These are phyloP conservation scores for Aspergillus nanangensis DNA, from an alignment of 495 filamentous ascomycete genomes.

Conservation along the genomic window DNA sequence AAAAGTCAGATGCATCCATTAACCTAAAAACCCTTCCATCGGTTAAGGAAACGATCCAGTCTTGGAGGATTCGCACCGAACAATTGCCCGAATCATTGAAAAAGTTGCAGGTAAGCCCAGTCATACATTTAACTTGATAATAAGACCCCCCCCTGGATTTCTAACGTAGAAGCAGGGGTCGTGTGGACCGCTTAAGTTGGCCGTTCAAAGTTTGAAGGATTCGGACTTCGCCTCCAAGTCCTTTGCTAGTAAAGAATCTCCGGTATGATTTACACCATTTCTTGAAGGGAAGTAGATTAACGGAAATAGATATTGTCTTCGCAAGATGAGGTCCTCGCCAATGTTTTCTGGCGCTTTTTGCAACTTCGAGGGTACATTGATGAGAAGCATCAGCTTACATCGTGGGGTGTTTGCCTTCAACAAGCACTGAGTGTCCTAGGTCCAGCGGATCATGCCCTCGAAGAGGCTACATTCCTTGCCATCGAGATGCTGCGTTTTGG, in stretches of 20 bases:
- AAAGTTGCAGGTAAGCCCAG: slow-evolving; percentile 28
- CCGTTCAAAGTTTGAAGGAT: slow-evolving; percentile 54
- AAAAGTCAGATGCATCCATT: slow-evolving; percentile 57
- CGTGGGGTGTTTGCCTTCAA: slow-evolving; percentile 77
- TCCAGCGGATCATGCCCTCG: slow-evolving; percentile 46
- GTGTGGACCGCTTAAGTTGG: slow-evolving; percentile 40
- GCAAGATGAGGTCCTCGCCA: slow-evolving; percentile 68
- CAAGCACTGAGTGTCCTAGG: slow-evolving; percentile 60
- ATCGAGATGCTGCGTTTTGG: slow-evolving; percentile 76
- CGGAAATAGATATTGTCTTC: slow-evolving; percentile 33
- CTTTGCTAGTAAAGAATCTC: slow-evolving; percentile 36
- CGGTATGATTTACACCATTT: slow-evolving; percentile 21
- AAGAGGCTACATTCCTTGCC: slow-evolving; percentile 67
- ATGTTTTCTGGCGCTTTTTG: slow-evolving; percentile 81
- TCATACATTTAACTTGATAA: neutral
- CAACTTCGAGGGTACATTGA: slow-evolving; percentile 84
- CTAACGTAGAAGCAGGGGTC: slow-evolving; percentile 15
- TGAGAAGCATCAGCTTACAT: slow-evolving; percentile 72
- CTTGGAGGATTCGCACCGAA: slow-evolving; percentile 67
- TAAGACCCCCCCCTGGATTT: neutral
- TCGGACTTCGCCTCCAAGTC: slow-evolving; percentile 64
- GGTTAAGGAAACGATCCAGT: slow-evolving; percentile 55
- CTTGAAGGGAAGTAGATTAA: neutral
- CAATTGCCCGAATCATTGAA: slow-evolving; percentile 40
- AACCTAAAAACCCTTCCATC: slow-evolving; percentile 60